phyloP scores from a whole-genome alignment of 2,329 filamentous ascomycete species.

The Periconia digitata region DNA sequence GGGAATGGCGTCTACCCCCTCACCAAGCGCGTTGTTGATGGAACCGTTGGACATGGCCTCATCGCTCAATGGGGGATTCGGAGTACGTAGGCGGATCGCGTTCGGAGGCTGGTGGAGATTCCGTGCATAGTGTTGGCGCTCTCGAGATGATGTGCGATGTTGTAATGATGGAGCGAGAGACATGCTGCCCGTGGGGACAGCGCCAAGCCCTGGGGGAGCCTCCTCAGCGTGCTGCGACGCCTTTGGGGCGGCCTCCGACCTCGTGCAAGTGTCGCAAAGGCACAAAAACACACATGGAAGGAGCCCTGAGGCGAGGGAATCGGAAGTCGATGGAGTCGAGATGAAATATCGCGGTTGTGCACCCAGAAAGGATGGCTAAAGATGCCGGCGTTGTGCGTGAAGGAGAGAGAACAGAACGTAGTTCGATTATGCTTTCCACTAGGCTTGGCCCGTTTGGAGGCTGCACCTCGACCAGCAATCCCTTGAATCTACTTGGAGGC shows the following conservation, averaged over 20 bases:
- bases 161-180: constrained; percentile 38
- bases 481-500: neutral
- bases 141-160: constrained; percentile 44
- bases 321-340: constrained; percentile 32
- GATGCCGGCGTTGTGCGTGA: constrained; percentile 12
- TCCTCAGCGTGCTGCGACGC: constrained; percentile 41
- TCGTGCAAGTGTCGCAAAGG: constrained; percentile 45
- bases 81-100: constrained; percentile 43
- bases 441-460: neutral
- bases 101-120: constrained; percentile 37
- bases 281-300: constrained; percentile 44
- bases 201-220: constrained; percentile 35
- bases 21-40: constrained; percentile 39
- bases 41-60: constrained; percentile 45
- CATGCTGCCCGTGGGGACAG: constrained; percentile 32
- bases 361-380: constrained; percentile 40
- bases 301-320: constrained; percentile 31
- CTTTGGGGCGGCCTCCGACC: constrained; percentile 43
- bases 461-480: neutral
- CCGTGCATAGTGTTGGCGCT: constrained; percentile 47
- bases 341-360: constrained; percentile 34
- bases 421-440: neutral
- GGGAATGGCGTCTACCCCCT: constrained; percentile 43
- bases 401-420: neutral
- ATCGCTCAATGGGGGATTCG: constrained; percentile 48